Evolutionary conservation across 805 yeast species (phyloP).

Genomic region (Candida odintsovae): DNA sequence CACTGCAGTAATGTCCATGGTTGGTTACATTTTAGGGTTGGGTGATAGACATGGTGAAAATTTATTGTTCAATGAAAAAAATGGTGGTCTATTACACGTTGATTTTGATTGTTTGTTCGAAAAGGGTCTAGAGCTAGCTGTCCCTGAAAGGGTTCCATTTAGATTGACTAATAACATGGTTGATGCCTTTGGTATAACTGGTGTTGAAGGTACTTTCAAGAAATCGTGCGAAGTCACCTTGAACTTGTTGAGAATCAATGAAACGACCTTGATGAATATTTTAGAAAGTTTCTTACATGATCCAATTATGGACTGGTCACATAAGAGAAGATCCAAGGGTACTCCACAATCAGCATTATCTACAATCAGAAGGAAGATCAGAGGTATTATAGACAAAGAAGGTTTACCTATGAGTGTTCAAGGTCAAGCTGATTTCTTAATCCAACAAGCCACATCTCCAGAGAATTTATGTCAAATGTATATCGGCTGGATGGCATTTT

Average conservation of each 20-base stretch:
- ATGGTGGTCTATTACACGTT: slow-evolving; percentile 84
- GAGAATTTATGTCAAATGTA: slow-evolving; percentile 81
- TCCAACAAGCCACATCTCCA: slow-evolving; percentile 71
- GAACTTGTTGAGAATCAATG: slow-evolving; percentile 65
- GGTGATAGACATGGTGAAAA: slow-evolving; percentile 98
- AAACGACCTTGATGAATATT: slow-evolving; percentile 80
- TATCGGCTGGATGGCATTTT: slow-evolving; percentile 86
- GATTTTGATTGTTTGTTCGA: slow-evolving; percentile 97
- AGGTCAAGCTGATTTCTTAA: slow-evolving; percentile 88
- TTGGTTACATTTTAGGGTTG: slow-evolving; percentile 87
- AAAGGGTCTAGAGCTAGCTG: slow-evolving; percentile 62
- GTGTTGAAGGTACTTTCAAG: slow-evolving; percentile 87
- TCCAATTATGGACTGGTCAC: slow-evolving; percentile 78
- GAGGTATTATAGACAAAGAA: slow-evolving; percentile 77
- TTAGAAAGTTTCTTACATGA: slow-evolving; percentile 91
- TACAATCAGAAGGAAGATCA: slow-evolving; percentile 68
- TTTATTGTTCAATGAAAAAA: slow-evolving; percentile 61
- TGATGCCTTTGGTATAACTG: slow-evolving; percentile 84
- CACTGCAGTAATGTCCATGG: slow-evolving; percentile 94
- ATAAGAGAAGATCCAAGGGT: slow-evolving; percentile 33
- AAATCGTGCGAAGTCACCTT: slow-evolving; percentile 82
- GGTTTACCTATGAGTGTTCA: slow-evolving; percentile 84
- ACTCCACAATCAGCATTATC: slow-evolving; percentile 66
- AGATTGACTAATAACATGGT: slow-evolving; percentile 82
- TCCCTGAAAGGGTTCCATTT: slow-evolving; percentile 94